Base-by-base conservation (phyloP, 495 filamentous ascomycete species). In the Hypomontagnella monticulosa region DNA sequence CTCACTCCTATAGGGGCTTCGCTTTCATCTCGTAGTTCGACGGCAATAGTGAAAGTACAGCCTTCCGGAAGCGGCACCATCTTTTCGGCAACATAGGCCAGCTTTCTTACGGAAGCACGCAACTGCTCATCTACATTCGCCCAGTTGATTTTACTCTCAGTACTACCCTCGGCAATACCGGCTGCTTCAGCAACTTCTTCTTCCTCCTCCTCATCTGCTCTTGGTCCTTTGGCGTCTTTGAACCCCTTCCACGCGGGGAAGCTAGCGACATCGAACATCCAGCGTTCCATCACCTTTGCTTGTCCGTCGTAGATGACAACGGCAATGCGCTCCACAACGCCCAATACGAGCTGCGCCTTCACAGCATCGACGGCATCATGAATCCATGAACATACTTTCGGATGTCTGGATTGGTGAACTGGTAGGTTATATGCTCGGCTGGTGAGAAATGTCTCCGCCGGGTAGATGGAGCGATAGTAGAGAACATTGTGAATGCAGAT, bases 401-500 rank as follows among this genome's bases (percentile, higher is more conserved):
- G 93, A 73, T 98, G 93, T 61, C 95, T 89, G 63, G 85, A 92
- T 76, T 97, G 93, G 68, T 91, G 88, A 37, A 97, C 91, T 20
- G 93, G 88, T 61, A 91, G 89, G 76, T 96, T 95, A 84, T 93
- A 97, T 66, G 89, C 91, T 61, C 89, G 87, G 15, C 89, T 88
- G 34, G 88, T 85, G 57, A 96, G 83, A 79, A 98, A 98, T 44
- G 93, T 91, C 19, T 84, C 75, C 50, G 80, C 76, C 0, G 94
- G 93, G 75, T 99, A 99, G 73, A 98, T 87, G 61, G 76, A 74
- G 58, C 95, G 90, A 63, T 93, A 87, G 79, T 91, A 96, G 63
- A 99, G 87, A 72, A 98, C 91, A 69, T 94, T 95, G 81, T 99
- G 95, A 72, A 94, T 91, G 65, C 91, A 88, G 40, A 95, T 88